Conservation (phyloP, 768 basidiomycete species). For the Punctularia strigosozonata region DNA sequence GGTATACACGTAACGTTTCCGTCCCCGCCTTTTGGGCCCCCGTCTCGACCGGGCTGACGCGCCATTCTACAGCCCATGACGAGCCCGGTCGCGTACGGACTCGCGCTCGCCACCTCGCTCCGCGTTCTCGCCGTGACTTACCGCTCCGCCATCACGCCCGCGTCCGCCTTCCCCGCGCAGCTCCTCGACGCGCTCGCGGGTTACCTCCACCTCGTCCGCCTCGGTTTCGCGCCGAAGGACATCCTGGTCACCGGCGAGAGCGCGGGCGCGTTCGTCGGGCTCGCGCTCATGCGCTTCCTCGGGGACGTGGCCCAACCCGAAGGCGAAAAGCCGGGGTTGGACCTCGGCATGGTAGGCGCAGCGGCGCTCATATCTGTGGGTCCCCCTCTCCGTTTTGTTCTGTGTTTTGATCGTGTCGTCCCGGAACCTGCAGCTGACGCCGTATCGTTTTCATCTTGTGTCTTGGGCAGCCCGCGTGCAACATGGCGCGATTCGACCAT, state of each 20-base stretch:
- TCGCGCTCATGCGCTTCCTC: slow-evolving; percentile 5
- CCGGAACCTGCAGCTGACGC: not conserved
- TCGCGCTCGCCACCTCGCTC: not conserved
- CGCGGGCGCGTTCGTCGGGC: slow-evolving; percentile 21
- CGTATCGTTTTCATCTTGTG: not conserved
- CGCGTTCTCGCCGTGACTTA: not conserved
- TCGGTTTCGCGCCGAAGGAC: slow-evolving; percentile 14
- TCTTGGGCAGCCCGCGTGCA: not conserved
- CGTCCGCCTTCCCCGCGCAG: slow-evolving; percentile 19
- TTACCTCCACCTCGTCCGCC: slow-evolving; percentile 18
- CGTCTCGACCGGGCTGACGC: not conserved
- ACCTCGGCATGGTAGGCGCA: not conserved
- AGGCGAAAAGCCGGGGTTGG: not conserved
- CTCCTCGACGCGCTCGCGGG: slow-evolving; percentile 22
- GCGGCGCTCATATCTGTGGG: not conserved
- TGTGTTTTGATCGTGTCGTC: too few species aligned
- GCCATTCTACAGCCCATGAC: not conserved
- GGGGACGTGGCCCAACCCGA: too few species aligned
- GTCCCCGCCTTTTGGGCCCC: not conserved
- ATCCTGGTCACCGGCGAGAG: slow-evolving; percentile 24
- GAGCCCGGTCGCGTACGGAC: not conserved
- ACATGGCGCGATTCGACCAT: not conserved
- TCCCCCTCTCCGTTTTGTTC: too few species aligned
- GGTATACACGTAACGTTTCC: not conserved
- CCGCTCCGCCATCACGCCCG: not conserved